Percentiles rank a stretch among this genome's conserved stretches.
phyloP scores from a whole-genome alignment of 371 early-diverging fungal genomes.

The Polyrhizophydium stewartii region DNA sequence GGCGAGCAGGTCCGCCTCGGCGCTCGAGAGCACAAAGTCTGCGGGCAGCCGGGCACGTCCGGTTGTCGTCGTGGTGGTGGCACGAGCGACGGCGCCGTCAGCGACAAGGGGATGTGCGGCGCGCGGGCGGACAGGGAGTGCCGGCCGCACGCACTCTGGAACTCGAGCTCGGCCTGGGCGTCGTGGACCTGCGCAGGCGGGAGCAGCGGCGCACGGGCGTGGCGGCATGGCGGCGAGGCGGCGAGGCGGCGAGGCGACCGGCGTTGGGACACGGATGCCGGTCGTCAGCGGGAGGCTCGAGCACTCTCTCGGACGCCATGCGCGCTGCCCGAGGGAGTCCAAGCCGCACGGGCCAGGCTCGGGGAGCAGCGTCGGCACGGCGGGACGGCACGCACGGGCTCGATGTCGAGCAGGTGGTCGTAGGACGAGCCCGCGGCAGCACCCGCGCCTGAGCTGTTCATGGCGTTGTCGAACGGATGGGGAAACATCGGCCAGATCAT shows the following conservation, averaged over 20 bases:
- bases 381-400: neutral
- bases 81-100: neutral
- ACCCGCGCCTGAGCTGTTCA: neutral
- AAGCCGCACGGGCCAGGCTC: too few relatives aligned
- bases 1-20: slow-evolving; percentile 22
- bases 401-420: slow-evolving; percentile 3
- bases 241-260: too few relatives aligned
- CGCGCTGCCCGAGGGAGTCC: too few relatives aligned
- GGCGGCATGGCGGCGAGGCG: too few relatives aligned
- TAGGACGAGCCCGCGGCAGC: neutral
- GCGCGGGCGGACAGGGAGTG: neutral
- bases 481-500: too few relatives aligned
- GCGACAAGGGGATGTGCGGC: too few relatives aligned
- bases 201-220: neutral
- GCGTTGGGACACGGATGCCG: too few relatives aligned
- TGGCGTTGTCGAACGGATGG: too few relatives aligned
- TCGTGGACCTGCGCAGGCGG: neutral
- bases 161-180: slow-evolving; percentile 5
- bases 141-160: neutral
- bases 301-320: too few relatives aligned
- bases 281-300: too few relatives aligned
- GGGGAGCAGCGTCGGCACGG: too few relatives aligned
- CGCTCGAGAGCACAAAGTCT: slow-evolving; percentile 39
- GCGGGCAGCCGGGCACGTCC: too few relatives aligned
- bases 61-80: neutral